Evolutionary conservation across 2,329 filamentous ascomycete species (phyloP), one percentile per base, ranked within the genome.

Genomic region (Hymenoscyphus infarciens): DNA sequence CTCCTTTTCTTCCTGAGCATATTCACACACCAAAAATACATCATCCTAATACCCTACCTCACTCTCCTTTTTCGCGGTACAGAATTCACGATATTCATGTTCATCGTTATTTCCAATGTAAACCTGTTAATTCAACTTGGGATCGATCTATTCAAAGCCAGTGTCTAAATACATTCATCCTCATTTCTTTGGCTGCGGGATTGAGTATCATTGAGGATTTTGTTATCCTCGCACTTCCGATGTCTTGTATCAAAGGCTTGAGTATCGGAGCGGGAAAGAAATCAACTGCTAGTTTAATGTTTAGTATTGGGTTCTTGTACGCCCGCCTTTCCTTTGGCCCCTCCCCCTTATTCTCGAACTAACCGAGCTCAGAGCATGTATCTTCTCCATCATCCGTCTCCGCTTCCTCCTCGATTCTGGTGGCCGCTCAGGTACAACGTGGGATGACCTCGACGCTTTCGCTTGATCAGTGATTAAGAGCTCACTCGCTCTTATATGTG

Each of bases 201-300:
- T 80, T 88, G 61, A 89, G 89, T 74, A 86, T 90, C 66, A 82
- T 87, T 58, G 88, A 87, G 25, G 87, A 90, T 66, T 75, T 89
- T 35, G 83, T 84, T 33, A 83, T 89, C 35, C 76, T 90, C 13
- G 82, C 87, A 56, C 76, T 89, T 10, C 87, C 86, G 0, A 85
- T 88, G 76, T 85, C 86, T 1, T 83, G 88, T 53, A 74, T 89
- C 60, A 84, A 83, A 3, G 78, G 80, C 52, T 84, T 89, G 80
- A 82, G 83, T 38, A 75, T 90, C 11, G 86, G 86, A 1, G 78
- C 73, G 63, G 88, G 86, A 65, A 87, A 89, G 68, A 89, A 88
- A 74, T 79, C 83, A n/a, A 88, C 88, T 49, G 73, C 89, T 22
- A 79, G 87, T 54, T 74, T 88, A 55, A 87, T 87, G 1, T 90